Evolutionary conservation across 148 eudicot species (phyloP), one percentile per base, ranked within the genome.

Genomic region (Rheum nobile): DNA sequence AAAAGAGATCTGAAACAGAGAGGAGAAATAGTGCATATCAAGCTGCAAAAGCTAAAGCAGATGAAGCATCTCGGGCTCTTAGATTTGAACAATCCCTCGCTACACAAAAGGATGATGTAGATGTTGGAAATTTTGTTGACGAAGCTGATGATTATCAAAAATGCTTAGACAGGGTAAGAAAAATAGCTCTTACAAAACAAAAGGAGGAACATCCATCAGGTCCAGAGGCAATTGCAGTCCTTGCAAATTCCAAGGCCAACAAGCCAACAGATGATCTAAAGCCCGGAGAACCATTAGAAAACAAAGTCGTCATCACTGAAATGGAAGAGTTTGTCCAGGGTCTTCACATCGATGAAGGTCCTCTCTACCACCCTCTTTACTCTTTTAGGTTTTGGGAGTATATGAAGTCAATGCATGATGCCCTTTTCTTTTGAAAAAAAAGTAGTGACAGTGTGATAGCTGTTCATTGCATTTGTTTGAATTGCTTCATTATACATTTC

Each of bases 271-370:
- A 87, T 80, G 79, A 76, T 54, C 83, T 81, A 46, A 83, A 77
- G 47, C 61, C 82, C 73, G 93, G 79, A 55, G 93, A 90, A 74
- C 67, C 84, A 43, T 83, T 84, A 82, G 93, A 90, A 74, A 90
- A 88, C 76, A 88, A 90, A 81, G 93, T 95, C 78, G 93, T 91
- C 82, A 90, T 95, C 80, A 91, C 98, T 22, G 98, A 95, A 79
- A 91, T 95, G 98, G 98, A 95, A 79, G 98, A 95, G 82, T 95
- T 95, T 82, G 98, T 95, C 43, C 89, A 97, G 92, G 96, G 98
- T 74, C 96, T 91, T 50, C 98, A 95, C 75, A 93, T 87, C 72
- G 91, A 91, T 78, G 97, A 95, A 85, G 98, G 97, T 95, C 77
- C 7, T 31, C 76, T 65, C 78, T 55, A 22, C 29, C 39, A 54